Base-by-base conservation (phyloP, 495 filamentous ascomycete species). In the Aspergillus bridgeri region DNA sequence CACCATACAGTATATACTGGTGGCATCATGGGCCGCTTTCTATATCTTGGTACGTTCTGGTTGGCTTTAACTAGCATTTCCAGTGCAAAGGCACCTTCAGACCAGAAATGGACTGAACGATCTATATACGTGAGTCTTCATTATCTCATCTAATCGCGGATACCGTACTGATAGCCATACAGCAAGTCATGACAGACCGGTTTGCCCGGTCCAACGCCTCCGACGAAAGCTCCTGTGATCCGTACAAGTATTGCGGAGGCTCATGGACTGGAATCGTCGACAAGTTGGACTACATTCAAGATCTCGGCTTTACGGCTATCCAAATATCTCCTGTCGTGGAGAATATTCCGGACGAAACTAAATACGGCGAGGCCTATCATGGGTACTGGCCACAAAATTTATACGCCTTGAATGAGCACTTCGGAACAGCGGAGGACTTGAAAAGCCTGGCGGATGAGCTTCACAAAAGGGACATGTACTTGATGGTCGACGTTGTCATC, bases 261-360 rank as follows among this genome's bases (percentile, higher is more conserved):
- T 84, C 82, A 8, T 91, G 81, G 72, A 66, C 69, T 45, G 89
- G 87, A 2, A 77, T 92, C 48, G 82, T 83, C 49, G 77, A 83
- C 29, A 80, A 61, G 5, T 60, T 72, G 3, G 69, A 72, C 51
- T 72, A 72, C 52, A 69, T 91, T 60, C 78, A 89, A 60, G 74
- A 77, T 44, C 83, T 90, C 77, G 87, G 88, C 15, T 90, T 91
- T 57, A 85, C 83, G 46, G 86, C 87, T 11, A 72, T 90, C 38
- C 89, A 86, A 84, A 91, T 90, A 57, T 88, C 86, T 0, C 88
- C 88, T 0, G 70, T 91, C 17, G 82, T 84, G 27, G 70, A 79
- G 54, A 81, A 88, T 56, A 66, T 88, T 20, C 70, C 78, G 1
- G 69, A 72, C 0, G 67, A 74, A 15, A 79, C 75, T 4, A 60